Base-by-base conservation (phyloP, 2,329 filamentous ascomycete genomes). In the Nemania abortiva region DNA sequence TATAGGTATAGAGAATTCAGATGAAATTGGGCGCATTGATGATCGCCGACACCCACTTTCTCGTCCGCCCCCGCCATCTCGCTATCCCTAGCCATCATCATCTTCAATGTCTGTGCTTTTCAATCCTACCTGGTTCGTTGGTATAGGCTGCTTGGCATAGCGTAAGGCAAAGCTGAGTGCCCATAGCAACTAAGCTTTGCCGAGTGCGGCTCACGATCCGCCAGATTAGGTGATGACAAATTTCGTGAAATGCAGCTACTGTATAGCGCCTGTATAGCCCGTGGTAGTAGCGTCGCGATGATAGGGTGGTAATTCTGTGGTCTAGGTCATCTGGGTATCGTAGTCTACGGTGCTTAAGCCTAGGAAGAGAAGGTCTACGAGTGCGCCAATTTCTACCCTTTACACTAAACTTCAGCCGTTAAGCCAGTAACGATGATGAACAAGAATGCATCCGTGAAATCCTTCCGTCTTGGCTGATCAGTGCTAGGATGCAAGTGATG, bases 171-270 rank as follows among this genome's bases (percentile, higher is more conserved):
- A 66, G 45, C 45, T 55, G 34, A 57, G 54, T 27, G 54, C 37
- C 49, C 61, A 54, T 58, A 65, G 58, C 63, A 66, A 59, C 65
- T 68, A 66, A 69, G 61, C 66, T 71, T 66, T 64, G 63, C 69
- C 69, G 63, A 62, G 63, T 67, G 69, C 64, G 66, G 63, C 64
- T 71, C 66, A 70, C 60, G 63, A 66, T 65, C 69, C 63, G 65
- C 65, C 24, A 68, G 62, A 63, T 68, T 70, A 70, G 53, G 57
- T 63, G 31, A 70, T 70, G 68, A 70, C 68, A 70, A 70, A 70
- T 70, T 49, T 50, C 47, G 50, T 65, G 34, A 62, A 49, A 54
- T 60, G 37, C 45, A 58, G 52, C 56, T 60, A 61, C 20, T 45
- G 39, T 50, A 65, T 42, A 63, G 57, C 37, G 54, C 60, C 31